These are phyloP conservation scores for Rhizopogon rudus DNA, from an alignment of 768 basidiomycete species.

Conservation along the genomic window DNA sequence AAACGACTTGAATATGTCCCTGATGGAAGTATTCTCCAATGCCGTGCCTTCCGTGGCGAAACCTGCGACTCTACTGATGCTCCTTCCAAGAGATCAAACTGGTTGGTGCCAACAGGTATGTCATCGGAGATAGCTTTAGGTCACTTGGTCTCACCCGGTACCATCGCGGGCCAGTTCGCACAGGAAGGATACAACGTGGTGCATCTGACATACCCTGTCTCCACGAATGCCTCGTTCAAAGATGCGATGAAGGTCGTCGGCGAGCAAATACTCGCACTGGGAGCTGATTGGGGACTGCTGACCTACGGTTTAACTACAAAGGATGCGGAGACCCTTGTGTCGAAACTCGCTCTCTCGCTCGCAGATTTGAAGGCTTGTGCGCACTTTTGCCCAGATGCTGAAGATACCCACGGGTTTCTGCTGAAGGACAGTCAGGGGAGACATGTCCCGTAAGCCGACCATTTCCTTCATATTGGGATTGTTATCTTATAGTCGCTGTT, in stretches of 20 bases:
- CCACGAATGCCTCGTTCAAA: conserved; percentile 9
- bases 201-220: conserved; percentile 23
- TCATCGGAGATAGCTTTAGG: not conserved
- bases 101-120: conserved; percentile 35
- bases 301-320: conserved; percentile 25
- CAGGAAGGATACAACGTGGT: conserved; percentile 36
- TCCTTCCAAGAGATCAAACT: conserved; percentile 25
- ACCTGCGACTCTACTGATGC: conserved; percentile 25
- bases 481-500: not conserved
- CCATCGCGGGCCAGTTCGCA: conserved; percentile 20
- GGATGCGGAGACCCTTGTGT: conserved; percentile 14
- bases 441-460: conserved; percentile 23
- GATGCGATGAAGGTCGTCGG: conserved; percentile 15
- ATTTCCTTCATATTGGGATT: not conserved
- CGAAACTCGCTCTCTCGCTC: conserved; percentile 2
- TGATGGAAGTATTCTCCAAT: conserved; percentile 10
- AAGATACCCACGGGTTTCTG: conserved; percentile 21
- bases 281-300: conserved; percentile 23
- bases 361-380: conserved; percentile 24
- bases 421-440: conserved; percentile 16
- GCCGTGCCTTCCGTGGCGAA: conserved; percentile 24
- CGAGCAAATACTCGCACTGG: conserved; percentile 5
- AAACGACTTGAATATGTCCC: not conserved
- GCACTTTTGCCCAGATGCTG: conserved; percentile 30
- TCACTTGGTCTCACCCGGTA: not conserved